These are phyloP conservation scores for Candida saitoana DNA, from an alignment of 805 yeast species.

Conservation along the genomic window DNA sequence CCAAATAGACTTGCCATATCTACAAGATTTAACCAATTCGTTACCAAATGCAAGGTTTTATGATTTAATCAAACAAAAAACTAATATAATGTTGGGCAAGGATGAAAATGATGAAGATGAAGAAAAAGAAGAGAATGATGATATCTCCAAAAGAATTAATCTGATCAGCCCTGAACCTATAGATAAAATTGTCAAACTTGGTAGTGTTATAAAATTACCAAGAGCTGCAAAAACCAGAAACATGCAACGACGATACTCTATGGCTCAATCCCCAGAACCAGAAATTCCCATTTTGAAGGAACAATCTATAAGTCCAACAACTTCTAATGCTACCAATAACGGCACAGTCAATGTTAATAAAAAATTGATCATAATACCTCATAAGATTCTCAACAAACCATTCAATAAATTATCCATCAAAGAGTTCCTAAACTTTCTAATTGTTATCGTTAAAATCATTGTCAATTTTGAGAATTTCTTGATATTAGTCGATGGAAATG, in stretches of 20 bases:
- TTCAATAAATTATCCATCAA: constrained; percentile 32
- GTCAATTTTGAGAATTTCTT: constrained; percentile 31
- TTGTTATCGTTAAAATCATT: constrained; percentile 34
- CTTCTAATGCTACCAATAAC: neutral
- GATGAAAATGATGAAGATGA: constrained; percentile 11
- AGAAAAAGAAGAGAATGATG: constrained; percentile 3
- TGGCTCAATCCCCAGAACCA: constrained; percentile 7
- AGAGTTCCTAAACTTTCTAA: constrained; percentile 35
- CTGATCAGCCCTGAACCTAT: constrained; percentile 9
- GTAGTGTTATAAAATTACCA: constrained; percentile 24
- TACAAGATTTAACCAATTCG: constrained; percentile 17
- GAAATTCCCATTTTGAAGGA: constrained; percentile 9
- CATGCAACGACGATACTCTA: constrained; percentile 18
- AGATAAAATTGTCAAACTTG: constrained; percentile 29
- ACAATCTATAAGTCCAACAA: neutral
- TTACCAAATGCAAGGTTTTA: constrained; percentile 24
- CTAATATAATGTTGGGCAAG: constrained; percentile 21
- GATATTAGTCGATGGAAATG: constrained; percentile 7
- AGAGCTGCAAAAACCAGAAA: constrained; percentile 27
- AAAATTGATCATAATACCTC: constrained; percentile 37
- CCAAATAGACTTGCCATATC: constrained; percentile 21
- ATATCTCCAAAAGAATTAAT: constrained; percentile 8
- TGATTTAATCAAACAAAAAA: constrained; percentile 30
- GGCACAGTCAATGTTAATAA: constrained; percentile 4
- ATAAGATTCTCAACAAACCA: constrained; percentile 38